phyloP scores from a whole-genome alignment of 257 asterid species.

The Schizonepeta tenuifolia region DNA sequence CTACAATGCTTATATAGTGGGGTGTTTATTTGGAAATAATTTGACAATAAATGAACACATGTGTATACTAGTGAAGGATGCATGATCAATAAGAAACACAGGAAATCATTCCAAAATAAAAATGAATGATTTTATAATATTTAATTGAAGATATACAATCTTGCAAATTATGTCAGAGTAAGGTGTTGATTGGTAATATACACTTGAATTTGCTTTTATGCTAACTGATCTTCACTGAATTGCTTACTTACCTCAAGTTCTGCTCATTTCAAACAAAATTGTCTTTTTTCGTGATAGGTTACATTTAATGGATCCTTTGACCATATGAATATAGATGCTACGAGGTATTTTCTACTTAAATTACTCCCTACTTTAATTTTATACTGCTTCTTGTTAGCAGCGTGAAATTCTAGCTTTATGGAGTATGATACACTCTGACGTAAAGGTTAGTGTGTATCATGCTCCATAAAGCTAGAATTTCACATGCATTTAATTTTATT shows the following conservation, averaged over 20 bases:
- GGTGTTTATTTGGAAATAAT: background rate
- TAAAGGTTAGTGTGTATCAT: too few species aligned
- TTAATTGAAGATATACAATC: background rate
- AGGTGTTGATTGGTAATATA: conserved; percentile 7
- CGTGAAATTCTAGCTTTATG: conserved; percentile 16
- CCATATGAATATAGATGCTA: conserved; percentile 95
- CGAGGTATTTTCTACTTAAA: conserved; percentile 63
- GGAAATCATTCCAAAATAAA: background rate
- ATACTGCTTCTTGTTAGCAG: conserved; percentile 23
- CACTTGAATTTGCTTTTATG: conserved; percentile 22
- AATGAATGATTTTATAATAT: background rate
- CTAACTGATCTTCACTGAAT: conserved; percentile 7
- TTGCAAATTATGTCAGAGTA: background rate
- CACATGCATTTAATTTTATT: too few species aligned
- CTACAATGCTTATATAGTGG: background rate
- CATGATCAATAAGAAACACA: background rate
- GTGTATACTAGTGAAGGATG: background rate
- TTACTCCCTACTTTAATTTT: conserved; percentile 16
- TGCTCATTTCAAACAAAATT: conserved; percentile 23
- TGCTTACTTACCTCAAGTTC: conserved; percentile 16
- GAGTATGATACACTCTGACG: conserved; percentile 1
- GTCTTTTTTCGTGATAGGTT: conserved; percentile 57
- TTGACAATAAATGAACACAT: background rate
- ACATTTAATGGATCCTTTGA: conserved; percentile 97
- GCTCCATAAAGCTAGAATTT: too few species aligned